Evolutionary conservation across 352 stramenopile genomes (phyloP).

Genomic region (Globisporangium spinosum): DNA sequence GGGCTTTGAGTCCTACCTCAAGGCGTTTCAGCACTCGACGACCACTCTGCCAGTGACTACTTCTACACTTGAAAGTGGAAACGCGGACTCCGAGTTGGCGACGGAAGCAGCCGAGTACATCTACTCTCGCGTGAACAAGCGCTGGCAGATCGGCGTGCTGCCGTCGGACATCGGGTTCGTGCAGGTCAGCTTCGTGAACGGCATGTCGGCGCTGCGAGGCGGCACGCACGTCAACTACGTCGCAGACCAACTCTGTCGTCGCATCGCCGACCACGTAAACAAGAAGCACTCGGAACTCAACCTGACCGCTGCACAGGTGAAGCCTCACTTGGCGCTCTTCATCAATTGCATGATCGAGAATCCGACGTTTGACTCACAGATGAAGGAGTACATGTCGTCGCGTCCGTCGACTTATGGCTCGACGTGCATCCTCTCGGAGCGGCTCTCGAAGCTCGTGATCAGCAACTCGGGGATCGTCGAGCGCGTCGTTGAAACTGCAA

Average conservation of each 20-base stretch:
- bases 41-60: constrained; percentile 19
- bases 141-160: constrained; percentile 95
- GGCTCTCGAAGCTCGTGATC: constrained; percentile 93
- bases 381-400: constrained; percentile 98
- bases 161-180: constrained; percentile 91
- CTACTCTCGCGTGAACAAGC: constrained; percentile 92
- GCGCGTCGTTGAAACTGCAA: constrained; percentile 88
- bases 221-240: constrained; percentile 95
- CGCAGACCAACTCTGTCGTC: constrained; percentile 71
- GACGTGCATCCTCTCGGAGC: constrained; percentile 90
- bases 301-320: constrained; percentile 93
- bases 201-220: constrained; percentile 96
- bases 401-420: constrained; percentile 83
- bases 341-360: constrained; percentile 99
- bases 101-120: constrained; percentile 75
- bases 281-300: constrained; percentile 94
- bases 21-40: constrained; percentile 79
- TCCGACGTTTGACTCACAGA: constrained; percentile 99
- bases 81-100: constrained; percentile 42
- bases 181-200: constrained; percentile 99
- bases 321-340: constrained; percentile 97
- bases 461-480: constrained; percentile 95
- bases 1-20: constrained; percentile 97
- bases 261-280: constrained; percentile 93
- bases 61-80: background rate